A percentile compares a stretch with the other conserved stretches of the same genome.
phyloP scores from a whole-genome alignment of 2,329 filamentous ascomycete species.

The Curvularia verruculosa region DNA sequence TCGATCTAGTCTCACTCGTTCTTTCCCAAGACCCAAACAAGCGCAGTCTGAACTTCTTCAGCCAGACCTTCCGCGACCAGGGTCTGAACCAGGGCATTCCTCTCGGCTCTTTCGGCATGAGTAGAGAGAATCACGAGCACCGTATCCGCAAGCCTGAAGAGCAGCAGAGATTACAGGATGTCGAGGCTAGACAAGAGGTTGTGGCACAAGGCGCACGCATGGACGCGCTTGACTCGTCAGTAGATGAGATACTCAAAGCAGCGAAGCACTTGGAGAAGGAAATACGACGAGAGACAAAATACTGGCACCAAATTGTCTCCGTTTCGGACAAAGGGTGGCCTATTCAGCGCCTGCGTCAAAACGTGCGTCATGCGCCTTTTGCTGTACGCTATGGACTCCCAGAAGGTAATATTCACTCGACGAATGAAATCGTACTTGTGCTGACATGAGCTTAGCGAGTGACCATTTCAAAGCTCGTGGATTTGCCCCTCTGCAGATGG shows the following conservation, averaged over 20 bases:
- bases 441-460: slow-evolving; percentile 51
- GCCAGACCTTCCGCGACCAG: slow-evolving; percentile 33
- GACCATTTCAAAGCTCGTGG: slow-evolving; percentile 70
- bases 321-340: slow-evolving; percentile 88
- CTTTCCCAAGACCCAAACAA: slow-evolving; percentile 41
- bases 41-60: slow-evolving; percentile 35
- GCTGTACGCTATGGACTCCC: slow-evolving; percentile 89
- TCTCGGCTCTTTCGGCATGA: slow-evolving; percentile 39
- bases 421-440: background rate
- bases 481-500: slow-evolving; percentile 78
- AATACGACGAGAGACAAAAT: slow-evolving; percentile 78
- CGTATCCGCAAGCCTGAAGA: slow-evolving; percentile 29
- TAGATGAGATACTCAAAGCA: slow-evolving; percentile 74
- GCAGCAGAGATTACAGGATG: slow-evolving; percentile 41
- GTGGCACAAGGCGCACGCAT: slow-evolving; percentile 75
- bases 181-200: slow-evolving; percentile 50
- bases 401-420: slow-evolving; percentile 61
- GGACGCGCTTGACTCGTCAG: slow-evolving; percentile 75
- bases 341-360: slow-evolving; percentile 54
- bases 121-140: slow-evolving; percentile 29
- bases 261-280: slow-evolving; percentile 76
- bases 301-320: slow-evolving; percentile 85
- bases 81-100: slow-evolving; percentile 46
- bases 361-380: slow-evolving; percentile 72
- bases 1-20: slow-evolving; percentile 42